These are phyloP conservation scores for Monilinia polystroma DNA, from an alignment of 2,329 filamentous ascomycete genomes.

Conservation along the genomic window DNA sequence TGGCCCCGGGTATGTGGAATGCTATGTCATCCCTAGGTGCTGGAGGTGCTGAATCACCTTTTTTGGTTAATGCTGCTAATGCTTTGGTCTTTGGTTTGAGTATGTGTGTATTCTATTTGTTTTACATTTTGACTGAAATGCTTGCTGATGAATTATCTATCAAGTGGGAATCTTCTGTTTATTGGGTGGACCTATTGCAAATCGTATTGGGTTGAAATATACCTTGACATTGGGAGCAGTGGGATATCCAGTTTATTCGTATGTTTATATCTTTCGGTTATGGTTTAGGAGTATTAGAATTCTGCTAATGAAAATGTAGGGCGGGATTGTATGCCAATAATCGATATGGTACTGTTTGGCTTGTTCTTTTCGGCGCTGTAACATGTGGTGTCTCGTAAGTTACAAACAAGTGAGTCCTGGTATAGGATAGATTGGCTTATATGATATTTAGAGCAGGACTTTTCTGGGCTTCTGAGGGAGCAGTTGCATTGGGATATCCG, in stretches of 20 bases:
- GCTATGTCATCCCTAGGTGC: slow-evolving; percentile 46
- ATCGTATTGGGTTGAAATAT: slow-evolving; percentile 9
- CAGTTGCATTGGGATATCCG: slow-evolving; percentile 45
- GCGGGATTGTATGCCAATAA: slow-evolving; percentile 45
- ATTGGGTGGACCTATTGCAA: slow-evolving; percentile 6
- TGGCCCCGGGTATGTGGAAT: slow-evolving; percentile 45
- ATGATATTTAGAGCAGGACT: slow-evolving; percentile 40
- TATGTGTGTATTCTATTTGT: slow-evolving; percentile 43
- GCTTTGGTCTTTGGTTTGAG: slow-evolving; percentile 45
- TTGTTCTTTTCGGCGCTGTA: slow-evolving; percentile 43
- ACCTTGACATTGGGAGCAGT: slow-evolving; percentile 41
- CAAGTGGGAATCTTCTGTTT: slow-evolving; percentile 34
- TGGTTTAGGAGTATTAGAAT: not conserved
- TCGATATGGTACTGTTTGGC: slow-evolving; percentile 43
- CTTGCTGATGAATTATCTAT: slow-evolving; percentile 41
- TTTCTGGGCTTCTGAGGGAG: slow-evolving; percentile 46
- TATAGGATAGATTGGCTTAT: not conserved
- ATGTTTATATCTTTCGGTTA: slow-evolving; percentile 24
- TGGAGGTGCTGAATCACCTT: slow-evolving; percentile 49
- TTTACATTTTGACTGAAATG: slow-evolving; percentile 33
- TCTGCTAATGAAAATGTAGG: slow-evolving; percentile 34
- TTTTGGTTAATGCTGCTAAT: slow-evolving; percentile 48
- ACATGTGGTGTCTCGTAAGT: slow-evolving; percentile 40
- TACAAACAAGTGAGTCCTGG: not conserved
- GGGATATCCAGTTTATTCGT: slow-evolving; percentile 43